Percentiles rank a stretch among this genome's conserved stretches.
Conservation (phyloP, 805 yeast genomes). For the Phaffomyces opuntiae region DNA sequence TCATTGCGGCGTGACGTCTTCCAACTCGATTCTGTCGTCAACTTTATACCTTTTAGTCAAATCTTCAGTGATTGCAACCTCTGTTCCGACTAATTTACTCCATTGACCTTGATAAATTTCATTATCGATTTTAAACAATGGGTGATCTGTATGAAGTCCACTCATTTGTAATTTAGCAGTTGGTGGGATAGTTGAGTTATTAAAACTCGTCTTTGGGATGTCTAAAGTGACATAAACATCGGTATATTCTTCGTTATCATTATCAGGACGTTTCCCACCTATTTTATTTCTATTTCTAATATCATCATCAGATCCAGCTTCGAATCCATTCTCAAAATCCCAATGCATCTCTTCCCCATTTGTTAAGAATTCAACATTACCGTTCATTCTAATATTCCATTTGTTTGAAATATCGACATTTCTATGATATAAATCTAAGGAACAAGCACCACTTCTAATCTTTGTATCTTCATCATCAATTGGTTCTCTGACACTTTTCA, state of each 20-base stretch:
- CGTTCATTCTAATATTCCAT: constrained; percentile 67
- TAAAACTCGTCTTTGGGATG: constrained; percentile 33
- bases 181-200: constrained; percentile 27
- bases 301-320: constrained; percentile 89
- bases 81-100: constrained; percentile 77
- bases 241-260: constrained; percentile 24
- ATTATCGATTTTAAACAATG: constrained; percentile 51
- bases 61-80: constrained; percentile 32
- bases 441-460: constrained; percentile 77
- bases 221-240: constrained; percentile 51
- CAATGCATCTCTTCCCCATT: constrained; percentile 92
- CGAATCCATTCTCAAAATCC: constrained; percentile 71
- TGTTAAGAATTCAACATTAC: constrained; percentile 61
- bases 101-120: constrained; percentile 68
- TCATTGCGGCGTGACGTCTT: constrained; percentile 19
- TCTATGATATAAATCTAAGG: constrained; percentile 56
- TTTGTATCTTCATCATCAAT: constrained; percentile 39
- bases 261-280: neutral
- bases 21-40: constrained; percentile 16
- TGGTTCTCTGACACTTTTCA: constrained; percentile 41
- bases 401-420: constrained; percentile 18
- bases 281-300: constrained; percentile 43
- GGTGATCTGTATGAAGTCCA: constrained; percentile 47
- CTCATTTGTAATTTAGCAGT: constrained; percentile 43
- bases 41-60: constrained; percentile 15